Percentiles rank a stretch among this genome's conserved stretches.
Conservation (phyloP, 305 asterid genomes). For the Fraxinus sp. region DNA sequence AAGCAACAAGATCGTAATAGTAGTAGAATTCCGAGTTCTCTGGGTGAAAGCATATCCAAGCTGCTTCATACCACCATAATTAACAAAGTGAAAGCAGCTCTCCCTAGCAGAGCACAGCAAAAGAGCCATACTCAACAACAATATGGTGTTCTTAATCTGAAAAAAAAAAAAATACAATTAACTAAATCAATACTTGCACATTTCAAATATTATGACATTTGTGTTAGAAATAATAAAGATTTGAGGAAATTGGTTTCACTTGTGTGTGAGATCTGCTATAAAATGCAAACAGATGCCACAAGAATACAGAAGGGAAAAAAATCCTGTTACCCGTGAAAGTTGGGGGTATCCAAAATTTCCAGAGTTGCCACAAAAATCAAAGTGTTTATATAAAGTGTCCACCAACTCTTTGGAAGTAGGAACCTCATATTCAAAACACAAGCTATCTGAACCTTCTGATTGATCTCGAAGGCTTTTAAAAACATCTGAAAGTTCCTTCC, state of each 20-base stretch:
- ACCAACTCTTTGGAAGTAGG: slow-evolving; percentile 70
- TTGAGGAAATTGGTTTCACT: slow-evolving; percentile 16
- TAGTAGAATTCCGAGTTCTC: slow-evolving; percentile 42
- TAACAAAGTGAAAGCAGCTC: slow-evolving; percentile 77
- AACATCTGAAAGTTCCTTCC: slow-evolving; percentile 55
- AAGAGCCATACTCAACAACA: slow-evolving; percentile 65
- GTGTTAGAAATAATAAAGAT: slow-evolving; percentile 15
- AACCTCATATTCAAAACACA: slow-evolving; percentile 50
- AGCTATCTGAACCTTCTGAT: slow-evolving; percentile 42
- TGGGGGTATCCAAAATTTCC: slow-evolving; percentile 47
- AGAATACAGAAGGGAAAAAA: slow-evolving; percentile 5
- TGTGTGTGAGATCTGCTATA: slow-evolving; percentile 20
- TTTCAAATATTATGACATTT: neutral
- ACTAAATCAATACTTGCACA: slow-evolving; percentile 15
- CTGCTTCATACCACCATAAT: slow-evolving; percentile 87
- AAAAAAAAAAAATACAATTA: neutral
- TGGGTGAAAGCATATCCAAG: slow-evolving; percentile 60
- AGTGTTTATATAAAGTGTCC: slow-evolving; percentile 48
- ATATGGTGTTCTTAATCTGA: slow-evolving; percentile 68
- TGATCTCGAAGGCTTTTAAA: slow-evolving; percentile 43
- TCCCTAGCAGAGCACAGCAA: slow-evolving; percentile 82
- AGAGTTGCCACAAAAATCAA: slow-evolving; percentile 36
- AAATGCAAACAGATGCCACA: slow-evolving; percentile 14
- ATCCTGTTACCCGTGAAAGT: slow-evolving; percentile 64
- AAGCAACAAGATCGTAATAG: slow-evolving; percentile 63